phyloP scores from a whole-genome alignment of 2,329 filamentous ascomycete genomes.

The Neopestalotiopsis clavispora region DNA sequence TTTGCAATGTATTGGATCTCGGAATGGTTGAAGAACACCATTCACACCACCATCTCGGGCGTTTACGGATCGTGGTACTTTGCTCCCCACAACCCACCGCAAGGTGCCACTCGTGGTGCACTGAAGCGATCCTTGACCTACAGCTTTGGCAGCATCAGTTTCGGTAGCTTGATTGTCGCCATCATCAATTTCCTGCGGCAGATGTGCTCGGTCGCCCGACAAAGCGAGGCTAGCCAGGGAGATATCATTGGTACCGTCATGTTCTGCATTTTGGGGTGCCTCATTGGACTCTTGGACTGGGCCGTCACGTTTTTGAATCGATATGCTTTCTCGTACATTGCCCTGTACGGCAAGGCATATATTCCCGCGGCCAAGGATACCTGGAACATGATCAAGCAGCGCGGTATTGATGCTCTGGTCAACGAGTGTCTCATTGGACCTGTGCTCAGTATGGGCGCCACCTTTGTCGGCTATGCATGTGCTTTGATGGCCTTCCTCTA shows the following conservation, averaged over 20 bases:
- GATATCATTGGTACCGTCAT: constrained; percentile 67
- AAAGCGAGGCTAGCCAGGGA: constrained; percentile 66
- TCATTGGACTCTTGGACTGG: constrained; percentile 83
- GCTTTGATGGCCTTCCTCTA: constrained; percentile 87
- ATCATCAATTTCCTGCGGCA: constrained; percentile 87
- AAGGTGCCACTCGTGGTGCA: constrained; percentile 81
- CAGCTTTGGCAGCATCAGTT: constrained; percentile 88
- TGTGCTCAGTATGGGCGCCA: constrained; percentile 58
- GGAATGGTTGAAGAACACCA: constrained; percentile 92
- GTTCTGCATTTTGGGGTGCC: constrained; percentile 77
- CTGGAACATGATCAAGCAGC: constrained; percentile 81
- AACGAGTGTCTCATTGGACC: constrained; percentile 85
- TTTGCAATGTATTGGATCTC: constrained; percentile 95
- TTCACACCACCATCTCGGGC: constrained; percentile 85
- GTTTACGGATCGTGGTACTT: constrained; percentile 97
- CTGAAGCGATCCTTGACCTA: constrained; percentile 83
- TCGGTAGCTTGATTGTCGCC: constrained; percentile 85
- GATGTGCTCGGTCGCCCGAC: constrained; percentile 77
- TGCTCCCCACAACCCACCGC: constrained; percentile 71
- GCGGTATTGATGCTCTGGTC: constrained; percentile 86
- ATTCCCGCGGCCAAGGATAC: constrained; percentile 80
- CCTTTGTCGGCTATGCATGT: constrained; percentile 84
- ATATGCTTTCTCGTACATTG: constrained; percentile 92
- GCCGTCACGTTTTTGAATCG: constrained; percentile 87
- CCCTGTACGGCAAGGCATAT: constrained; percentile 89